Percentiles rank a stretch among this genome's conserved stretches.
Evolutionary conservation across 192 early-diverging fungal genomes (phyloP).

Genomic region (Coemansia sp.): DNA sequence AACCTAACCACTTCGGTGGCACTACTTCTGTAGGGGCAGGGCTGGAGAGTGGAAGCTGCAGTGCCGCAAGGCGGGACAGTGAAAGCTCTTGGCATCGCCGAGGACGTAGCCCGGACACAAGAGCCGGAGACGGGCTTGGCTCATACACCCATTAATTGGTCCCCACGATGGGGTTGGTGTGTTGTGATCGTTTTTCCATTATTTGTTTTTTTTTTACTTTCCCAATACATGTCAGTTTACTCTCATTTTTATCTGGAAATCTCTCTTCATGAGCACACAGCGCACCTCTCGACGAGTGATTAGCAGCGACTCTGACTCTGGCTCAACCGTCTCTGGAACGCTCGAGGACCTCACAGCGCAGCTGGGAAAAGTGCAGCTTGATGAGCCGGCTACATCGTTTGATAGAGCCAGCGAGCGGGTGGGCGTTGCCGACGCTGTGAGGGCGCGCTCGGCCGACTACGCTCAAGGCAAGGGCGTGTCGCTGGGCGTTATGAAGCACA

Average conservation of each 20-base stretch:
- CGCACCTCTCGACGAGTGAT: not conserved
- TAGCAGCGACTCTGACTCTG: not conserved
- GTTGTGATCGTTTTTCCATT: no score
- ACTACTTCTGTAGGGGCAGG: no score
- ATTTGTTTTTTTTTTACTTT: no score
- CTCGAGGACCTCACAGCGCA: not conserved
- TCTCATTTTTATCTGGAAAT: not conserved
- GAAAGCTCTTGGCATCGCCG: no score
- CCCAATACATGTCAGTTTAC: not conserved
- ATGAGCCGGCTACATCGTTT: not conserved
- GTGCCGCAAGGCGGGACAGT: no score
- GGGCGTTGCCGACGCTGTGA: conserved; percentile 5
- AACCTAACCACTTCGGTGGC: no score
- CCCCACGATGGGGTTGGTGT: no score
- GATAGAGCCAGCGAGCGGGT: not conserved
- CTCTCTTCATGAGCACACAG: not conserved
- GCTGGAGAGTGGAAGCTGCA: no score
- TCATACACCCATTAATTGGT: no score
- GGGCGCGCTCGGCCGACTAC: not conserved
- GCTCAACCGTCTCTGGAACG: not conserved
- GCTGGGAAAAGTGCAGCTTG: not conserved
- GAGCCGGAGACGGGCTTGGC: no score
- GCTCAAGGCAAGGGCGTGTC: not conserved
- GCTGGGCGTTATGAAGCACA: conserved; percentile 1
- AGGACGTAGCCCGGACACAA: no score